Percentiles rank a stretch among this genome's conserved stretches.
Evolutionary conservation across 225 moss, liverwort and hornwort genomes (phyloP).

Genomic region (Rhytidiadelphus loreus): DNA sequence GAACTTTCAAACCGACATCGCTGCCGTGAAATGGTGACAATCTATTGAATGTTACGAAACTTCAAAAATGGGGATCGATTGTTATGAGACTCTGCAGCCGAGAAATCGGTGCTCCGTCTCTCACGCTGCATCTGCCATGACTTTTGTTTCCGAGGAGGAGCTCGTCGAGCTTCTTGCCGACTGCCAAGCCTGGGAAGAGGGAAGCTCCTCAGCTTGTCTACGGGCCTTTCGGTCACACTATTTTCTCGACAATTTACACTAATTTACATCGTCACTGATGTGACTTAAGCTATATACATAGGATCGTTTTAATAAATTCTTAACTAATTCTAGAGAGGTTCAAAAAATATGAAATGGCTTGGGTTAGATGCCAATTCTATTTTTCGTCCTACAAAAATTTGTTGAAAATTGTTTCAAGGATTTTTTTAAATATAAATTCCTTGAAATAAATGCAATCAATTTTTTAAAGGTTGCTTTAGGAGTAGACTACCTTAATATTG

Average conservation of each 20-base stretch:
- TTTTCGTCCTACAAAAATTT: too few species aligned
- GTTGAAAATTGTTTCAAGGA: too few species aligned
- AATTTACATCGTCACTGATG: fast-evolving
- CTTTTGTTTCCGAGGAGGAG: neutral
- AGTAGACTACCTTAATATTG: too few species aligned
- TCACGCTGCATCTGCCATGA: neutral
- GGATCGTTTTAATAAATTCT: too few species aligned
- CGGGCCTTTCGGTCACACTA: neutral
- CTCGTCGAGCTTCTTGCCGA: neutral
- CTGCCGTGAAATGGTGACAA: neutral
- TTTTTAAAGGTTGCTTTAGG: too few species aligned
- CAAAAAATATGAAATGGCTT: too few species aligned
- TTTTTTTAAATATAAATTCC: too few species aligned
- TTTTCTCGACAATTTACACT: neutral
- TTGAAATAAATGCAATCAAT: too few species aligned
- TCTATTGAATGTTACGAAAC: neutral
- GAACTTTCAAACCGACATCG: neutral
- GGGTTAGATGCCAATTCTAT: too few species aligned
- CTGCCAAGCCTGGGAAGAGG: neutral
- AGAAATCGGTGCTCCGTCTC: neutral
- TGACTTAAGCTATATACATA: too few species aligned
- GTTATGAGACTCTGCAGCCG: neutral
- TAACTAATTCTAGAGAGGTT: too few species aligned
- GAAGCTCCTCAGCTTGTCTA: neutral
- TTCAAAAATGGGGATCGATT: neutral